Evolutionary conservation across 176 grass and related monocot species (phyloP).

Genomic region (Alopecurus myosuroides): DNA sequence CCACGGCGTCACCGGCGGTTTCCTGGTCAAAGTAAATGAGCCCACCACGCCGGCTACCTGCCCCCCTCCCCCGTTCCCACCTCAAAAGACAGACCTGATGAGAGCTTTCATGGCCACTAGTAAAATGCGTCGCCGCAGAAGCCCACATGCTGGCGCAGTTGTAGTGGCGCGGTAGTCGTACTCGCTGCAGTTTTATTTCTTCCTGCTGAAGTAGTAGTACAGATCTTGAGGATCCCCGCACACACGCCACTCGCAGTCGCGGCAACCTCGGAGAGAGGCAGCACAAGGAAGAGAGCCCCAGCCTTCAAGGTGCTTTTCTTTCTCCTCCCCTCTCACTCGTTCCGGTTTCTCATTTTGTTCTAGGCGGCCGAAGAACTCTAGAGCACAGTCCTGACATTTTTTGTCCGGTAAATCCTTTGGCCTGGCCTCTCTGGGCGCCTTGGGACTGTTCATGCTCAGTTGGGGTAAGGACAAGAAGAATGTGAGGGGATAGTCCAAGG

Average conservation of each 20-base stretch:
- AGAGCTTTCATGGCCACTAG: slow-evolving; percentile 14
- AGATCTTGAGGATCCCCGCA: slow-evolving; percentile 23
- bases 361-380: background rate
- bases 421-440: background rate
- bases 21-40: slow-evolving; percentile 25
- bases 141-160: slow-evolving; percentile 10
- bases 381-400: background rate
- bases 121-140: background rate
- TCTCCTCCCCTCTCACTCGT: background rate
- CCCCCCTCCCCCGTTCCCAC: background rate
- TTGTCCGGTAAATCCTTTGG: background rate
- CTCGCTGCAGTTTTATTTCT: background rate
- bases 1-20: background rate
- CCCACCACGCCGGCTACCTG: background rate
- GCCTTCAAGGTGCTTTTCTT: slow-evolving; percentile 16
- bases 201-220: background rate
- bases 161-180: background rate
- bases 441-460: background rate
- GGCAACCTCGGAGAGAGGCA: background rate
- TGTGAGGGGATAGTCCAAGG: background rate
- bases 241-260: background rate
- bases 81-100: slow-evolving; percentile 24
- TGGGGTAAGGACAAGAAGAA: background rate
- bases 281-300: background rate
- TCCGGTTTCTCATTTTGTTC: background rate